Evolutionary conservation across 805 yeast species (phyloP), one percentile per base, ranked within the genome.

Genomic region (Kuraishia hungarica): DNA sequence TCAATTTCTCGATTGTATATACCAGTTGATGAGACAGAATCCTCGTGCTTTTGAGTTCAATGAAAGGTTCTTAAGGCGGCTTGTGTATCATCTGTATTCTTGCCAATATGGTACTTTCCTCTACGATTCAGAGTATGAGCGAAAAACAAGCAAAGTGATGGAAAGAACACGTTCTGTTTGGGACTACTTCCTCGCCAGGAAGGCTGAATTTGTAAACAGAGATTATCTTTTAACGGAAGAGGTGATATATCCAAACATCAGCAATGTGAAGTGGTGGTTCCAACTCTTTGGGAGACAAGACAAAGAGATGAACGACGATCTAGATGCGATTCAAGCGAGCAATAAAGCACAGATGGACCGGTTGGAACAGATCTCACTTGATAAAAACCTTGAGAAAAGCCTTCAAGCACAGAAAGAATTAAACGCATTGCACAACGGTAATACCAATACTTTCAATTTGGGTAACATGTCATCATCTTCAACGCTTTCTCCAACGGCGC

Each of bases 101-200:
- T 91, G 98, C 62, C 98, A 94, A 67, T 94, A 91, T 69, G 98
- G 98, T 2, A 84, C 96, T 1, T 94, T 94, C 62, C 67, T 94
- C 54, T 83, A 81, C 60, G 86, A 94, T 64, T 78, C 80, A 50
- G 97, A 94, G 64, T 67, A 69, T 52, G 96, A 89, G 57, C 71
- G 83, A 54, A 62, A 71, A 7, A 71, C 70, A n/a, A 69, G 74
- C 26, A 66, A 75, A 11, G 68, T 82, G 1, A 66, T 62, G 7
- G 61, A 68, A 2, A 72, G 76, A 13, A 87, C 97, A 0, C 76
- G 88, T 39, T 83, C 93, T 15, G 97, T 87, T 1, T 92, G 98
- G 98, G 96, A 92, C 68, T 92, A 94, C 66, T 93, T 94, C 72
- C 75, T 83, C 54, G 87, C 96, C 5, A 74, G 97, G 23, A 75